A percentile compares a stretch with the other conserved stretches of the same genome.
phyloP scores from a whole-genome alignment of 164 flowering plant genomes.

The Aristolochia contorta region DNA sequence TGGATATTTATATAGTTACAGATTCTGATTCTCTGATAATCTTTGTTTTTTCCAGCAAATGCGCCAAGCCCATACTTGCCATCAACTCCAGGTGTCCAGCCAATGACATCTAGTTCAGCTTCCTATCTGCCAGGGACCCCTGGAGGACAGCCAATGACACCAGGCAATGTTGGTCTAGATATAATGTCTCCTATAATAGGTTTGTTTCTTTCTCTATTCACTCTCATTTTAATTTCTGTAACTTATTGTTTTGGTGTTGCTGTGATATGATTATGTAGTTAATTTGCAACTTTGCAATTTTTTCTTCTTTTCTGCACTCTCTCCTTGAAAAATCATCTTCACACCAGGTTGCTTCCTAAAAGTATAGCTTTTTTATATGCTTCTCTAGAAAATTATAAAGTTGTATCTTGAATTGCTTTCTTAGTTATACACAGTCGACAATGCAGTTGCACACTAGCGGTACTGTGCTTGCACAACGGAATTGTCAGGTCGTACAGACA shows the following conservation, averaged over 20 bases:
- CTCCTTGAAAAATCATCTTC: no score
- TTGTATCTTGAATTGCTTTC: no score
- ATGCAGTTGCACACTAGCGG: no score
- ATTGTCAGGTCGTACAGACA: no score
- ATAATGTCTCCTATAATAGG: conserved; percentile 91
- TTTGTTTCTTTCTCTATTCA: conserved; percentile 10
- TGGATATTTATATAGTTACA: not conserved
- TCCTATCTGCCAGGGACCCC: conserved; percentile 94
- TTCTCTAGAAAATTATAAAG: not conserved
- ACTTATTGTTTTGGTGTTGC: not conserved
- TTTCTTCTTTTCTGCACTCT: not conserved
- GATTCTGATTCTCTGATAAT: no score
- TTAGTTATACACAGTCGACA: no score
- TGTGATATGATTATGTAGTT: not conserved
- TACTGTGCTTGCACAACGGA: no score
- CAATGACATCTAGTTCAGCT: conserved; percentile 89
- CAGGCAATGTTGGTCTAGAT: conserved; percentile 92
- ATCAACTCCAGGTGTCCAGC: conserved; percentile 94
- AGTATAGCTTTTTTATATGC: conserved; percentile 30
- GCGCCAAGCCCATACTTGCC: conserved; percentile 99
- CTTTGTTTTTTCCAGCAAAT: conserved; percentile 46
- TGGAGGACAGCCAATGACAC: conserved; percentile 99
- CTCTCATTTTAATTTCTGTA: not conserved
- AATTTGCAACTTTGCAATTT: conserved; percentile 28
- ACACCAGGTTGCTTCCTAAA: not conserved